Conservation (phyloP, 2,329 filamentous ascomycete genomes). For the Colletotrichum paranaense region DNA sequence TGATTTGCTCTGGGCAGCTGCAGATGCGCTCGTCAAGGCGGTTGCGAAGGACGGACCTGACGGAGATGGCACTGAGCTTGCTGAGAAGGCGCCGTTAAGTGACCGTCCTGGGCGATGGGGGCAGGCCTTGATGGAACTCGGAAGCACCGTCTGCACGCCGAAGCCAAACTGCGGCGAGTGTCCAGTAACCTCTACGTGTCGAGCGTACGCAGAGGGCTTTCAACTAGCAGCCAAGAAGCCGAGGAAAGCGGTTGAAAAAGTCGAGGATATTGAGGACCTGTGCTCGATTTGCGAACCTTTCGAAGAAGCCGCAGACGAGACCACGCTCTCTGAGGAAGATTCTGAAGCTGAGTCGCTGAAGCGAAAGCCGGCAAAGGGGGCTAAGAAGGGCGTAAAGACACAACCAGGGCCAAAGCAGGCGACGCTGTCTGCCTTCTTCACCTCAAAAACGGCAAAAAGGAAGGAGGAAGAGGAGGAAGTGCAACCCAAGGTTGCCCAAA, state of each 20-base stretch:
- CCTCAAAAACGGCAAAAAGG: slow-evolving; percentile 41
- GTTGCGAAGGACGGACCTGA: slow-evolving; percentile 54
- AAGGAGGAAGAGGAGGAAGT: slow-evolving; percentile 14
- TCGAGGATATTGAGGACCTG: slow-evolving; percentile 61
- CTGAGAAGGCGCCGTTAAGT: slow-evolving; percentile 48
- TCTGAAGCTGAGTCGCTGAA: slow-evolving; percentile 6
- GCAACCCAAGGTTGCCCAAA: slow-evolving; percentile 34
- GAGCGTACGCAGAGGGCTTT: slow-evolving; percentile 61
- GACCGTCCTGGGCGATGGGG: slow-evolving; percentile 70
- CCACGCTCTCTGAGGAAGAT: slow-evolving; percentile 8
- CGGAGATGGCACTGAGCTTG: slow-evolving; percentile 19
- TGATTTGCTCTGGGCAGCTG: slow-evolving; percentile 69
- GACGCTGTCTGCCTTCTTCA: slow-evolving; percentile 49
- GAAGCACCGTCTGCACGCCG: slow-evolving; percentile 71
- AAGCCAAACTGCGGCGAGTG: slow-evolving; percentile 66
- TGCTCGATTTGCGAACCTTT: slow-evolving; percentile 62
- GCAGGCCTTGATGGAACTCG: slow-evolving; percentile 74
- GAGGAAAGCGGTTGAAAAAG: slow-evolving; percentile 26
- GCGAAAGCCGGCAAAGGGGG: slow-evolving; percentile 24
- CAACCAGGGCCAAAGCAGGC: slow-evolving; percentile 41
- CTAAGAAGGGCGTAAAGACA: slow-evolving; percentile 11
- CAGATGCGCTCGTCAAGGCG: slow-evolving; percentile 64
- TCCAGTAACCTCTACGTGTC: slow-evolving; percentile 63
- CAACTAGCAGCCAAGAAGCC: slow-evolving; percentile 41
- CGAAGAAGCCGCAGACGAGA: slow-evolving; percentile 47